Percentiles rank a stretch among this genome's conserved stretches.
Evolutionary conservation across 768 basidiomycete species (phyloP).

Genomic region (Termitomyces sp.): DNA sequence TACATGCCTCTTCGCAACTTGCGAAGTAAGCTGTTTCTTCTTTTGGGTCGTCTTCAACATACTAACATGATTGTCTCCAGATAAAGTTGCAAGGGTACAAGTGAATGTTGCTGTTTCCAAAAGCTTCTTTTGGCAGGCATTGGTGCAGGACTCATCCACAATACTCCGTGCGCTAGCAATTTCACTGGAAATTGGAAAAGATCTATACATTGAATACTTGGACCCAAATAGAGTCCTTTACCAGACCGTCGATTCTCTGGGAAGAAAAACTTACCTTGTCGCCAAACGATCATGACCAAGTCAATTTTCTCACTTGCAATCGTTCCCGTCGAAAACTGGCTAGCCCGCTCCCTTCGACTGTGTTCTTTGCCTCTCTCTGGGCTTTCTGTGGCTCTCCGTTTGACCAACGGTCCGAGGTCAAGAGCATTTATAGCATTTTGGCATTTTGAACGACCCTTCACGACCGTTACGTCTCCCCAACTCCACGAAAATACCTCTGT

Average conservation of each 20-base stretch:
- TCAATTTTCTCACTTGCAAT: background rate
- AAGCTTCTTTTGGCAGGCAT: conserved; percentile 28
- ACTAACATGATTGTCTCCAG: conserved; percentile 12
- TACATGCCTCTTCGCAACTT: conserved; percentile 18
- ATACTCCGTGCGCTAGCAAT: conserved; percentile 36
- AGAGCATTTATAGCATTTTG: background rate
- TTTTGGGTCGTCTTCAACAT: background rate
- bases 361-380: background rate
- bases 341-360: background rate
- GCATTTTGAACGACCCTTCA: background rate
- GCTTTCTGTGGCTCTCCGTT: background rate
- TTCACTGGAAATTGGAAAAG: conserved; percentile 35
- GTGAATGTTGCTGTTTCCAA: conserved; percentile 31
- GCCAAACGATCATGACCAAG: conserved; percentile 3
- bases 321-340: background rate
- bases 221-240: conserved; percentile 12
- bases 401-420: background rate
- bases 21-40: conserved; percentile 21
- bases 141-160: conserved; percentile 30
- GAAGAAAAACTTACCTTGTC: conserved; percentile 10
- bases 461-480: background rate
- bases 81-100: conserved; percentile 34
- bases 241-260: conserved; percentile 3
- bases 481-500: background rate
- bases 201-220: conserved; percentile 30